phyloP scores from a whole-genome alignment of 148 eudicot genomes.

The Polygonum maritimum region DNA sequence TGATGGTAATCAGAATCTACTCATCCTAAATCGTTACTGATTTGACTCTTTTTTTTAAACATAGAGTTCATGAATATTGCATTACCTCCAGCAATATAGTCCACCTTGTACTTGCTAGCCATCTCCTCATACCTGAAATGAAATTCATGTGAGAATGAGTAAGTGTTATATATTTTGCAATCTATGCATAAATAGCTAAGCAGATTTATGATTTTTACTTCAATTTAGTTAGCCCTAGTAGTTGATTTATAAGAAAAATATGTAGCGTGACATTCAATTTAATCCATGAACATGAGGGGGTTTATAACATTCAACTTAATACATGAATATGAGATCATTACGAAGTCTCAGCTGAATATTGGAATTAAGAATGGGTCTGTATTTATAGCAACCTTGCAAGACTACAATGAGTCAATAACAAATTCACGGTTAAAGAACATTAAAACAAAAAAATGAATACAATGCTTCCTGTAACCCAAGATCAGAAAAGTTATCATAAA shows the following conservation, averaged over 20 bases:
- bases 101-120: slow-evolving; percentile 70
- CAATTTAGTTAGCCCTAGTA: neutral
- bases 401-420: neutral
- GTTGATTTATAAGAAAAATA: neutral
- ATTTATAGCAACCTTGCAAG: neutral
- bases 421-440: neutral
- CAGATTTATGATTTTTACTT: neutral
- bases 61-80: neutral
- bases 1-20: neutral
- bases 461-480: neutral
- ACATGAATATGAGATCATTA: neutral
- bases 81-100: slow-evolving; percentile 96
- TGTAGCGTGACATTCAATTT: neutral
- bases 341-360: neutral
- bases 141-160: neutral
- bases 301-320: neutral
- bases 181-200: neutral
- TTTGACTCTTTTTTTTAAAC: neutral
- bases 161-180: neutral
- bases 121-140: slow-evolving; percentile 71
- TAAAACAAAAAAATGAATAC: neutral
- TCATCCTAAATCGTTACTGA: neutral
- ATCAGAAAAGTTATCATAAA: neutral
- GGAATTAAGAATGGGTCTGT: neutral
- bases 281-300: neutral